Base-by-base conservation (phyloP, 305 asterid genomes). In the Fraxinus ornus region DNA sequence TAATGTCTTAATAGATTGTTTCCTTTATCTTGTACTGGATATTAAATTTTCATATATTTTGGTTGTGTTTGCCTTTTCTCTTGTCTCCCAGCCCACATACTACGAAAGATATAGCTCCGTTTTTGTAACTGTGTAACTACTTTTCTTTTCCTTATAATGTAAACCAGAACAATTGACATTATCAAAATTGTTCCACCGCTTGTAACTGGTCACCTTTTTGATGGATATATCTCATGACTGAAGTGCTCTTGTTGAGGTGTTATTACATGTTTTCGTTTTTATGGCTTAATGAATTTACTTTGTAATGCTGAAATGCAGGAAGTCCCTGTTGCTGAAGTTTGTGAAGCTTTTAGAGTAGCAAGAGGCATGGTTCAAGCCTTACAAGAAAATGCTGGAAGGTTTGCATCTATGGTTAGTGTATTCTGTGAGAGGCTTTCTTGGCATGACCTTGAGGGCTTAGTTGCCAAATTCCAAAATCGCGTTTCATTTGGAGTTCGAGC, bases 341-440 rank as follows among this genome's bases (percentile, higher is more conserved):
- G 98, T 86, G 91, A 89, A 79, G 92, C 95, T 85, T 97, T 93
- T 86, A 92, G 90, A 90, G 99, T 97, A 76, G 98, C 98, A 79
- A 90, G 99, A 89, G 99, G 99, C 82, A 93, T 94, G 99, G 99
- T 97, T 88, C 99, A 97, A 90, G 93, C 97, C 81, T 91, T 97
- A 74, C 99, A 97, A 90, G 99, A 97, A 89, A 97, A 93, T 87
- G 99, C 98, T 82, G 99, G 99, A 86, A 91, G 99, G 92, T 97
- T 97, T 91, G 99, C 99, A 47, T 97, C 98, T 76, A 97, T 97
- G 99, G 98, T 97, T 84, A 91, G 98, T 28, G 97, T 97, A 49
- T 97, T 97, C 91, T 97, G 99, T 85, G 98, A 97, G 92, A 93
- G 98, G 91, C 98, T 97, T 89, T 97, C 98, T 82, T 97, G 99